Evolutionary conservation across 2,329 filamentous ascomycete species (phyloP).

Genomic region (Westerdykella sp.): DNA sequence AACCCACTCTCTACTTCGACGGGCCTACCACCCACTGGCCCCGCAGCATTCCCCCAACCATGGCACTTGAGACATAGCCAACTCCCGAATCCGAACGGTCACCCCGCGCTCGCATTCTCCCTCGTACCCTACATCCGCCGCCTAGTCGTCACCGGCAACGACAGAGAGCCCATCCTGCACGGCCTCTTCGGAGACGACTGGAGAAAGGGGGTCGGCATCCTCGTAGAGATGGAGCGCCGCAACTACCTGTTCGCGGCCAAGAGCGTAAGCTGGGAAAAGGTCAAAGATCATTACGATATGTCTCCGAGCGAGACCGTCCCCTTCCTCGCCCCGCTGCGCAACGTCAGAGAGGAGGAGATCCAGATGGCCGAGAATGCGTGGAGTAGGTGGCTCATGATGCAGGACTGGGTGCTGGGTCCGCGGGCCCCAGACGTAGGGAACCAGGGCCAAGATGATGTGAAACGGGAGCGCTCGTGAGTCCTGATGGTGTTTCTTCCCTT

Average conservation of each 20-base stretch:
- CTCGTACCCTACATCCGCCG: slow-evolving; percentile 86
- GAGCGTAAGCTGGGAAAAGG: slow-evolving; percentile 79
- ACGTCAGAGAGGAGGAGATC: slow-evolving; percentile 72
- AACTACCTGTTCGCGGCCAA: slow-evolving; percentile 97
- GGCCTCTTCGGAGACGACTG: slow-evolving; percentile 98
- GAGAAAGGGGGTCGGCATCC: slow-evolving; percentile 67
- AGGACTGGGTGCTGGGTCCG: slow-evolving; percentile 97
- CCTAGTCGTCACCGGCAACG: slow-evolving; percentile 85
- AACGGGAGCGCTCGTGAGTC: slow-evolving; percentile 3
- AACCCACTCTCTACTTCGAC: slow-evolving; percentile 43
- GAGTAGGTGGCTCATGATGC: slow-evolving; percentile 95
- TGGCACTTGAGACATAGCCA: slow-evolving; percentile 39
- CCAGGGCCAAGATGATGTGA: slow-evolving; percentile 2
- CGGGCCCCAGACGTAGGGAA: slow-evolving; percentile 53
- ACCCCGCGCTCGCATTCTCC: slow-evolving; percentile 46
- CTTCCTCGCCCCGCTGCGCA: slow-evolving; percentile 76
- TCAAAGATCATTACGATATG: slow-evolving; percentile 90
- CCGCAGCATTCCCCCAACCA: slow-evolving; percentile 31
- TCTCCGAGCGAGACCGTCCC: slow-evolving; percentile 75
- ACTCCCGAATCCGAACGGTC: slow-evolving; percentile 33
- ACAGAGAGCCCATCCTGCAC: slow-evolving; percentile 77
- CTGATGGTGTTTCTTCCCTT: slow-evolving; percentile 15
- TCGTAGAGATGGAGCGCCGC: slow-evolving; percentile 82
- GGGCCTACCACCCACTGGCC: slow-evolving; percentile 25
- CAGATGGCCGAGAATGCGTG: slow-evolving; percentile 74